phyloP scores from a whole-genome alignment of 495 filamentous ascomycete species.

The Chaetomium tenue region DNA sequence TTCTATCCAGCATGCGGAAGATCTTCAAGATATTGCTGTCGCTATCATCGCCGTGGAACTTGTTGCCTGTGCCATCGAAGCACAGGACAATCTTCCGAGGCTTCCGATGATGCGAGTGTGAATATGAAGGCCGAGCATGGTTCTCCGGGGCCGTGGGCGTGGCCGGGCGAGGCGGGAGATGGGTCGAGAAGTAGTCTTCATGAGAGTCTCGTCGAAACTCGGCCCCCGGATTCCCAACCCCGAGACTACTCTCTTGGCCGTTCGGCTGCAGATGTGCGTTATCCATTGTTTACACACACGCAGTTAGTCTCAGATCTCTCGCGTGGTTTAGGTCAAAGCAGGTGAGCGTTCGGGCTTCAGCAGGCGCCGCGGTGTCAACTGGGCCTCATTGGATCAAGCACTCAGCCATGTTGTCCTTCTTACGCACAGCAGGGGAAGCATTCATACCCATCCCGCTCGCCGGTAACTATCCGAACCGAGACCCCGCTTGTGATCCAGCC shows the following conservation, averaged over 20 bases:
- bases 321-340: not conserved
- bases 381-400: not conserved
- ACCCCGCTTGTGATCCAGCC: conserved; percentile 5
- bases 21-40: conserved; percentile 92
- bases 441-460: not conserved
- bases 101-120: conserved; percentile 14
- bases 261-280: conserved; percentile 29
- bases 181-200: conserved; percentile 32
- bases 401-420: not conserved
- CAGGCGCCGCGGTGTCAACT: not conserved
- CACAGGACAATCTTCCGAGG: conserved; percentile 66
- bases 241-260: conserved; percentile 11
- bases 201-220: conserved; percentile 12
- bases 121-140: not conserved
- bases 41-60: conserved; percentile 74
- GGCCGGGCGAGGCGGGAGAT: conserved; percentile 27
- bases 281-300: conserved; percentile 22
- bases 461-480: not conserved
- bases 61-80: conserved; percentile 89
- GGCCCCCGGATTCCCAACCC: not conserved
- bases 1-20: conserved; percentile 62
- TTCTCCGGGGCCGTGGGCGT: conserved; percentile 21
- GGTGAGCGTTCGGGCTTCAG: not conserved
- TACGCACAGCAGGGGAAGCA: not conserved
- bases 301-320: not conserved